Conservation (phyloP, 2,329 filamentous ascomycete genomes). For the Xylariales sp. region DNA sequence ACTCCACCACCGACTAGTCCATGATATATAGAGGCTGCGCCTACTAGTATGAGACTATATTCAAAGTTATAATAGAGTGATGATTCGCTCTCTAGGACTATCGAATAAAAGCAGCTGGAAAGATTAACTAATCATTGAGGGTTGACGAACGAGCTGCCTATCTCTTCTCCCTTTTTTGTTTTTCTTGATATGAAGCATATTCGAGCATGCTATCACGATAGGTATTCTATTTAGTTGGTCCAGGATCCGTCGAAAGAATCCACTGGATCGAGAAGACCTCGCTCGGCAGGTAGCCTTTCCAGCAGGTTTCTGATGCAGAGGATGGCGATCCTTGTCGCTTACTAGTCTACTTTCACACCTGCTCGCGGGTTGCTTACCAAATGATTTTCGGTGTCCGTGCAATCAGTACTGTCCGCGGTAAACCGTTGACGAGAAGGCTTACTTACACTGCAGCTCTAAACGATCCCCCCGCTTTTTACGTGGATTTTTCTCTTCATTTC, state of each 20-base stretch:
- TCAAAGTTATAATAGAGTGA: no score
- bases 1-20: background rate
- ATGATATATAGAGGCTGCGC: background rate
- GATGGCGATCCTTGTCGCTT: constrained; percentile 24
- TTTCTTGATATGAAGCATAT: background rate
- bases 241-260: background rate
- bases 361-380: no score
- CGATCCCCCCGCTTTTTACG: no score
- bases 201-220: background rate
- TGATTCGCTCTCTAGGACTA: no score
- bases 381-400: no score
- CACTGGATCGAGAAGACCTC: background rate
- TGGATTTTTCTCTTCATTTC: no score
- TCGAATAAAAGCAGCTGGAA: no score
- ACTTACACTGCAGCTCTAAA: background rate
- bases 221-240: no score
- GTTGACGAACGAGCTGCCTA: background rate
- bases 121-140: background rate
- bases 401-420: background rate
- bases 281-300: background rate
- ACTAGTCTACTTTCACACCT: constrained; percentile 12
- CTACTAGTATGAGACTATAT: background rate
- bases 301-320: constrained; percentile 4
- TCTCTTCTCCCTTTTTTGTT: background rate
- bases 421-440: background rate